Conservation (phyloP, 2,329 filamentous ascomycete genomes). For the Podosphaera leucotricha region DNA sequence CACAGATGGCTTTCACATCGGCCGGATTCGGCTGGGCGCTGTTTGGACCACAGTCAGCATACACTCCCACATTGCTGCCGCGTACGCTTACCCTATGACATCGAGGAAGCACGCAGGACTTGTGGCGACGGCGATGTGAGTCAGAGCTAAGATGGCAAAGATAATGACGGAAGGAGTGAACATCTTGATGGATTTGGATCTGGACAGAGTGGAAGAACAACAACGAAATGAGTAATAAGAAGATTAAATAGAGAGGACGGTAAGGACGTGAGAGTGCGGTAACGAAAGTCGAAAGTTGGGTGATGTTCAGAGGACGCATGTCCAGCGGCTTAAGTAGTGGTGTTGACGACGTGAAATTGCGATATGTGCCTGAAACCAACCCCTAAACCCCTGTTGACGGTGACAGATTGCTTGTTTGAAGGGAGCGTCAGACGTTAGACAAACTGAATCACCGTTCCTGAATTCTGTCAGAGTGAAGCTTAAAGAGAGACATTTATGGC, state of each 20-base stretch:
- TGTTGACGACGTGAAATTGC: neutral
- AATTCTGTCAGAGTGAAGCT: too few species aligned
- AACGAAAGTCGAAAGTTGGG: slow-evolving; percentile 6
- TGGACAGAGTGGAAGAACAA: slow-evolving; percentile 2
- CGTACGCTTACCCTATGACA: slow-evolving; percentile 6
- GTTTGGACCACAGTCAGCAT: neutral
- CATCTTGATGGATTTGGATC: slow-evolving; percentile 6
- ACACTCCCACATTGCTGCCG: neutral
- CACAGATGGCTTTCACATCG: slow-evolving; percentile 8
- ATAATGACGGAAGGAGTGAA: slow-evolving; percentile 2
- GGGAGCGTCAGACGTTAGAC: neutral
- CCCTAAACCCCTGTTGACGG: neutral
- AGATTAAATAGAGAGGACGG: neutral
- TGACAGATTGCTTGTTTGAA: neutral
- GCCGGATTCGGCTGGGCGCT: slow-evolving; percentile 8
- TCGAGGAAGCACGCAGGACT: slow-evolving; percentile 12
- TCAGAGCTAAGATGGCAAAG: slow-evolving; percentile 6
- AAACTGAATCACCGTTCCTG: neutral
- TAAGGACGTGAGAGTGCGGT: neutral
- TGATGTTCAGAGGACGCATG: slow-evolving; percentile 7
- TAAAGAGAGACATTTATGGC: neutral
- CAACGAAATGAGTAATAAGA: neutral
- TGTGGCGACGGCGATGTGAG: slow-evolving; percentile 7
- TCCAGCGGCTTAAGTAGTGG: slow-evolving; percentile 5
- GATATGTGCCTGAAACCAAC: neutral